Evolutionary conservation across 2,329 filamentous ascomycete species (phyloP), one percentile per base, ranked within the genome.

Genomic region (Botrytis fragariae): DNA sequence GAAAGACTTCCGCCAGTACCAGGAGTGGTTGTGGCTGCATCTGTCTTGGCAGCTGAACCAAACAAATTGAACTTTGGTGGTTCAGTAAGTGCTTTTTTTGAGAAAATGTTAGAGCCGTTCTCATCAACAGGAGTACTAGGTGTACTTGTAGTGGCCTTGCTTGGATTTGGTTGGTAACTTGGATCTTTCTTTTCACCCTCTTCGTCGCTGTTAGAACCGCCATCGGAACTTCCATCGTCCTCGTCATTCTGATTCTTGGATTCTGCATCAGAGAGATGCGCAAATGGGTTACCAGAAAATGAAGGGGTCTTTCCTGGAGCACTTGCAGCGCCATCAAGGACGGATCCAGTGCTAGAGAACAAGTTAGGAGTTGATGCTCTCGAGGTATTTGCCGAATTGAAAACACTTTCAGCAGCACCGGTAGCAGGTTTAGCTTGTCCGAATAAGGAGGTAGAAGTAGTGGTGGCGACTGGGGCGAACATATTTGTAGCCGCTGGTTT

Each of bases 211-310:
- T 84, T 84, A 74, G 84, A 82, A 32, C 80, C 83, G 39, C 81
- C 82, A 72, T 84, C 84, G 6, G 81, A 79, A 69, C 83, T 82
- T 25, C 84, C 82, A 32, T 84, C 84, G 29, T 83, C 81, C 73
- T 85, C 72, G 1, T 67, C 84, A 74, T 82, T 84, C 75, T 87
- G 85, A 10, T 80, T 82, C 69, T 86, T 86, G 5, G 72, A 73
- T 35, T 74, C 71, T 25, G 82, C 83, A 77, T 88, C 87, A 1
- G 88, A 90, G 12, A 90, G 83, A 76, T 90, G 87, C 37, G 85
- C 86, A 78, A 91, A 91, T 68, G 90, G 89, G 78, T 90, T 90
- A 63, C 81, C 77, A 60, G 71, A 68, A 72, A 76, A 75, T n/a
- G 74, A 54, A 18, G 72, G 48, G 18, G 75, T 72, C 48, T 79